Percentiles rank a stretch among this genome's conserved stretches.
Evolutionary conservation across 768 basidiomycete genomes (phyloP).

Genomic region (Serendipita sp.): DNA sequence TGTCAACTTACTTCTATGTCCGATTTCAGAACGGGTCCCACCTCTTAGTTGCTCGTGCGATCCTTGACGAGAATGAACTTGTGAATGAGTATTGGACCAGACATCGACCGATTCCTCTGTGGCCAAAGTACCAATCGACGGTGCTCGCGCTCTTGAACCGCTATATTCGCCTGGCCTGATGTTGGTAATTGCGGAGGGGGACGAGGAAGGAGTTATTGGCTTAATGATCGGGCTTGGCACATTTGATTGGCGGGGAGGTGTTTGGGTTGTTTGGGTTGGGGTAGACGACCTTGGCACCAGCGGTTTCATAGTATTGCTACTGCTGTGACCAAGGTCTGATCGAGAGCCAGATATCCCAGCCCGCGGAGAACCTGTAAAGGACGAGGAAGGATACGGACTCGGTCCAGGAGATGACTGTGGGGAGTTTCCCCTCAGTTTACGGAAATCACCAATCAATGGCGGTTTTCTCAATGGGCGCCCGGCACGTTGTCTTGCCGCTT

Average conservation of each 20-base stretch:
- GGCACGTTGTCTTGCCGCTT: background rate
- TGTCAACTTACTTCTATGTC: background rate
- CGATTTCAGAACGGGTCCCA: background rate
- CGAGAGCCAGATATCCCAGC: background rate
- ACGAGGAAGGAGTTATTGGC: background rate
- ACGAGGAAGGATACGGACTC: background rate
- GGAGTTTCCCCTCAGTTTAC: background rate
- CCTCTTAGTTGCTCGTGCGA: background rate
- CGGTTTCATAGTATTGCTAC: background rate
- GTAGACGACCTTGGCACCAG: no score
- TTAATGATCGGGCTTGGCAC: background rate
- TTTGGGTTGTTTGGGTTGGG: background rate
- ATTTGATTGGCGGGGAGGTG: background rate
- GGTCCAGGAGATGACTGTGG: background rate
- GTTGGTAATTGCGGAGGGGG: background rate
- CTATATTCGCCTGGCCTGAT: background rate
- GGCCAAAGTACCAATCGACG: background rate
- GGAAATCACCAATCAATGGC: constrained; percentile 1
- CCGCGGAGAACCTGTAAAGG: background rate
- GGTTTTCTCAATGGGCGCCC: background rate
- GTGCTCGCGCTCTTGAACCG: background rate
- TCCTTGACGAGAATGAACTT: background rate
- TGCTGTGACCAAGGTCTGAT: background rate
- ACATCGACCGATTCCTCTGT: constrained; percentile 4
- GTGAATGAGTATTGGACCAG: constrained; percentile 1